phyloP scores from a whole-genome alignment of 345 rosid genomes.

The Populus alba region DNA sequence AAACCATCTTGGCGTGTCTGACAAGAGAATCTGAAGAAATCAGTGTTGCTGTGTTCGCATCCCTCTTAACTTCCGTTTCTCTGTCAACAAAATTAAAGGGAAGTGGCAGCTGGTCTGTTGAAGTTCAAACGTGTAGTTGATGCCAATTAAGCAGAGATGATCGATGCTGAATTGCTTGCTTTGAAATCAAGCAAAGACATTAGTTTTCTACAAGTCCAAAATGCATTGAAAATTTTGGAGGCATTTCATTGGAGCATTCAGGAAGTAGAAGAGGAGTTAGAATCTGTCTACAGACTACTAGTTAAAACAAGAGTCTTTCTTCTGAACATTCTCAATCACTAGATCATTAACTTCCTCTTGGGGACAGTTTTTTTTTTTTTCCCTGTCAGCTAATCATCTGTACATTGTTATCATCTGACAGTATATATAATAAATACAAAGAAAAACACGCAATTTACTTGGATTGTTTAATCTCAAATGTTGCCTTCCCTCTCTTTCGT shows the following conservation, averaged over 20 bases:
- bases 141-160: background rate
- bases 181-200: too few relatives aligned
- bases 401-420: background rate
- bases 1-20: background rate
- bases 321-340: background rate
- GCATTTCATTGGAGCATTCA: background rate
- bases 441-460: background rate
- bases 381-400: background rate
- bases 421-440: background rate
- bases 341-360: background rate
- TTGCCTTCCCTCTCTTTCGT: background rate
- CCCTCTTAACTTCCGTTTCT: background rate
- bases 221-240: background rate
- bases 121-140: slow-evolving; percentile 5
- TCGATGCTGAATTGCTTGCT: too few relatives aligned
- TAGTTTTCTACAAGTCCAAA: background rate
- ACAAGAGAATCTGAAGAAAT: slow-evolving; percentile 19
- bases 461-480: background rate
- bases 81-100: slow-evolving; percentile 7
- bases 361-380: background rate
- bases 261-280: background rate
- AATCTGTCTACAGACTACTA: background rate
- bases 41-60: slow-evolving; percentile 6
- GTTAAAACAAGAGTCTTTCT: slow-evolving; percentile 2
- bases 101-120: slow-evolving; percentile 5